These are phyloP conservation scores for Cynanchum wilfordii DNA, from an alignment of 257 asterid genomes.

Conservation along the genomic window DNA sequence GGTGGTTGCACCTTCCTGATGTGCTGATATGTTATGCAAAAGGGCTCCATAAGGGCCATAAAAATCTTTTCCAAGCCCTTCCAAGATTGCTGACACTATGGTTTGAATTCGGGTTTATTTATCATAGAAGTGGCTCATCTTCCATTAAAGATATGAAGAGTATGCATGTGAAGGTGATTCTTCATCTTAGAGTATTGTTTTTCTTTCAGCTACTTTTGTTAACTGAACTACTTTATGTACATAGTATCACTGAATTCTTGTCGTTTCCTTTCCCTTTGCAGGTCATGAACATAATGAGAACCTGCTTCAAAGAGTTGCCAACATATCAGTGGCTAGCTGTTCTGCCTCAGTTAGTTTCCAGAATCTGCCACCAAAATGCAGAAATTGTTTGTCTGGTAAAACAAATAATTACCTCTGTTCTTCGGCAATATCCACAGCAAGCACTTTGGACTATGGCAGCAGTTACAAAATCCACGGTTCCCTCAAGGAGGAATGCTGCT, in stretches of 20 bases:
- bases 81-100: conserved; percentile 92
- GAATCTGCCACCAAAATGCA: conserved; percentile 97
- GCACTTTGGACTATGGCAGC: conserved; percentile 99
- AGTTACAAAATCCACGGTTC: conserved; percentile 87
- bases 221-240: conserved; percentile 16
- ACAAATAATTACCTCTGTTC: conserved; percentile 78
- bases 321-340: conserved; percentile 95
- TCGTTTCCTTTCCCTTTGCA: conserved; percentile 24
- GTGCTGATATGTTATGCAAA: conserved; percentile 82
- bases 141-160: conserved; percentile 64
- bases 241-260: conserved; percentile 5
- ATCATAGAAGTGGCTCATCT: conserved; percentile 43
- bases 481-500: conserved; percentile 90
- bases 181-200: conserved; percentile 14
- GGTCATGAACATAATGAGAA: conserved; percentile 86
- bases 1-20: conserved; percentile 93
- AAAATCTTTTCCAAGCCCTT: conserved; percentile 92
- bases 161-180: conserved; percentile 60
- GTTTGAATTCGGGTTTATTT: conserved; percentile 87
- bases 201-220: not conserved
- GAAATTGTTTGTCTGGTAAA: conserved; percentile 81
- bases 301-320: conserved; percentile 87
- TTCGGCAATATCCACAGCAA: conserved; percentile 86
- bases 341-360: conserved; percentile 91
- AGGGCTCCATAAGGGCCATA: conserved; percentile 94